Percentiles rank a stretch among this genome's conserved stretches.
Evolutionary conservation across 352 stramenopile species (phyloP).

Genomic region (Phytophthora hybrid): DNA sequence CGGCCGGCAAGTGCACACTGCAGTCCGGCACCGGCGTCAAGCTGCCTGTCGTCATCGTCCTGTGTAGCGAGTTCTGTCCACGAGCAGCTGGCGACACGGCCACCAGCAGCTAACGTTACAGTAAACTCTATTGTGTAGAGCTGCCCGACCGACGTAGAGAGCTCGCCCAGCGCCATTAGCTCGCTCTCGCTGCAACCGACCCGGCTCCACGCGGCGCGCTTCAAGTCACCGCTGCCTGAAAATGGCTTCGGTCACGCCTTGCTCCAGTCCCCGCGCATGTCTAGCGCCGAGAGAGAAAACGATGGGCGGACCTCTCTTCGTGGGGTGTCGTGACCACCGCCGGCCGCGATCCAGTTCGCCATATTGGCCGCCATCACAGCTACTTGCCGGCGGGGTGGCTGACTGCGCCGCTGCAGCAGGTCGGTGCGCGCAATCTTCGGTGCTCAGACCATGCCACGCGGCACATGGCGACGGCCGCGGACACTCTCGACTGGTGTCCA

Average conservation of each 20-base stretch:
- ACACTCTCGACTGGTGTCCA: constrained; percentile 18
- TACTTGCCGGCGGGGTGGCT: neutral
- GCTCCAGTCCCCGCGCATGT: constrained; percentile 11
- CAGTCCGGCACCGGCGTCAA: constrained; percentile 2
- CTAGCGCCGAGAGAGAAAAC: constrained; percentile 12
- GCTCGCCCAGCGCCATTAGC: constrained; percentile 6
- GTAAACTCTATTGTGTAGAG: too few species aligned
- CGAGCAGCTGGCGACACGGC: constrained; percentile 14
- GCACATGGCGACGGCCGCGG: constrained; percentile 21
- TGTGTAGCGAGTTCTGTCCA: neutral
- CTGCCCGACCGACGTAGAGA: too few species aligned
- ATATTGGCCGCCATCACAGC: constrained; percentile 25
- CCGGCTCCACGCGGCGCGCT: constrained; percentile 11
- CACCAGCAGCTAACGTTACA: neutral
- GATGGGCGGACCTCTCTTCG: constrained; percentile 2
- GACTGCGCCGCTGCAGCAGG: constrained; percentile 1
- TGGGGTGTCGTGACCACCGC: neutral
- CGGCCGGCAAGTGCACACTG: neutral
- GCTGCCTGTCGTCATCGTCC: neutral
- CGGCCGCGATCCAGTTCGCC: constrained; percentile 1
- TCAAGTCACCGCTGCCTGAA: constrained; percentile 25
- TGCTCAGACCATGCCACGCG: constrained; percentile 14
- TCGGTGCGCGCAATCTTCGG: constrained; percentile 16
- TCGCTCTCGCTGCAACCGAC: constrained; percentile 19
- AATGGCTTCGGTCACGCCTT: constrained; percentile 1